phyloP scores from a whole-genome alignment of 2,329 filamentous ascomycete genomes.

The Monosporascus sp. region DNA sequence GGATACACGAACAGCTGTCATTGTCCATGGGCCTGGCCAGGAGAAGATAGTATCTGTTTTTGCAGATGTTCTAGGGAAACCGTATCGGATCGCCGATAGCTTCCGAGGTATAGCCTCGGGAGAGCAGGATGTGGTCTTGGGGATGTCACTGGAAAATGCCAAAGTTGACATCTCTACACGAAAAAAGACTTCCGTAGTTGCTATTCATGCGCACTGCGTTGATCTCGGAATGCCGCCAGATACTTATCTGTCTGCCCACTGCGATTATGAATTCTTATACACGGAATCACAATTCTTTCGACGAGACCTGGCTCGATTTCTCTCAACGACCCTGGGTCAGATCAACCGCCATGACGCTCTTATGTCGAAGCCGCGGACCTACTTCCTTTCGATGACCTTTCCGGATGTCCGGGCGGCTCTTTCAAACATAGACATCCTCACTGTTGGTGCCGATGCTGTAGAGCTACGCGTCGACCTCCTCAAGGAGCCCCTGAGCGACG shows the following conservation, averaged over 20 bases:
- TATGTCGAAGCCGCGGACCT: conserved; percentile 72
- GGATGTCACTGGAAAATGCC: conserved; percentile 54
- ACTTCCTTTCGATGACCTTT: conserved; percentile 84
- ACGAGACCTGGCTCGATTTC: conserved; percentile 71
- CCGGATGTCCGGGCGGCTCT: conserved; percentile 78
- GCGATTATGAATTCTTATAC: conserved; percentile 86
- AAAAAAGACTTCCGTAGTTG: conserved; percentile 54
- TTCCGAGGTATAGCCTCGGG: conserved; percentile 49
- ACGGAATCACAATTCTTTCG: conserved; percentile 66
- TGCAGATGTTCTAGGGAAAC: conserved; percentile 74
- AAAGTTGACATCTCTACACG: conserved; percentile 53
- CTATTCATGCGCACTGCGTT: conserved; percentile 74
- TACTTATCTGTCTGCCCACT: conserved; percentile 56
- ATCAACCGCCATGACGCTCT: conserved; percentile 72
- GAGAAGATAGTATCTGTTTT: conserved; percentile 70
- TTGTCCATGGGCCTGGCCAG: conserved; percentile 67
- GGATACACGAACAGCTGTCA: conserved; percentile 55
- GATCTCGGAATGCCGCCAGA: conserved; percentile 67
- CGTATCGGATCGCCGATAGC: conserved; percentile 53
- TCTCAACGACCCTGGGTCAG: conserved; percentile 75
- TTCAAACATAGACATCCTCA: conserved; percentile 80
- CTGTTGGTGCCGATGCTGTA: conserved; percentile 79
- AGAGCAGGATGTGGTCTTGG: conserved; percentile 62
- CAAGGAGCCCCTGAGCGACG: conserved; percentile 62
- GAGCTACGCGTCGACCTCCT: conserved; percentile 81